phyloP scores from a whole-genome alignment of 2,329 filamentous ascomycete genomes.

The Didymella glomerata region DNA sequence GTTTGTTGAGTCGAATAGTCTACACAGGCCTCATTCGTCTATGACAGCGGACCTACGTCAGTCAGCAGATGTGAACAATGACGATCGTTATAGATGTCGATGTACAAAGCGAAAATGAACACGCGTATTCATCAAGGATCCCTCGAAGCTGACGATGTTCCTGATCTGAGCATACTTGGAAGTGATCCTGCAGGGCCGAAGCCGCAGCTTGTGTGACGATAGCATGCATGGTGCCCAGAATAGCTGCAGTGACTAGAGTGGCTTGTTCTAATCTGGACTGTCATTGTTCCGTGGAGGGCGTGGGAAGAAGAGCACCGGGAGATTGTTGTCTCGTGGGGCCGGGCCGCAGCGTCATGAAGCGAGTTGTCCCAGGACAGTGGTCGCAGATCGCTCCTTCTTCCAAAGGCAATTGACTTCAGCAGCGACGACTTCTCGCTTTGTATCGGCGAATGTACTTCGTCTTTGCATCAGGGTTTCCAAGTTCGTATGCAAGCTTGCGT shows the following conservation, averaged over 20 bases:
- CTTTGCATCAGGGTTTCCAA: background rate
- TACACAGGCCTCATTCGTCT: background rate
- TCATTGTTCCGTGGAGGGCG: background rate
- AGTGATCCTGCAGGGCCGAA: constrained; percentile 3
- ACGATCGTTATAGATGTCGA: no score
- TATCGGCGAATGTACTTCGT: background rate
- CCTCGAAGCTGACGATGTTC: background rate
- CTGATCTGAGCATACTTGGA: constrained; percentile 1
- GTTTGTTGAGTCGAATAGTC: background rate
- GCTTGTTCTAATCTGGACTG: background rate
- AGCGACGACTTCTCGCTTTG: background rate
- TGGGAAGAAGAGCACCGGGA: background rate
- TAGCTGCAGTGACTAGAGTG: background rate
- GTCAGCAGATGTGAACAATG: background rate
- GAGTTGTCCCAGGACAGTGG: constrained; percentile 6
- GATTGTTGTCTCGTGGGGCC: constrained; percentile 7
- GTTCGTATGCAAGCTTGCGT: background rate
- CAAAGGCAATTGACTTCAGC: background rate
- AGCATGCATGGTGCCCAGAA: background rate
- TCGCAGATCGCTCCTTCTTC: background rate
- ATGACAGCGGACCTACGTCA: background rate
- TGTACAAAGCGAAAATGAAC: background rate
- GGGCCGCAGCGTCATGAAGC: constrained; percentile 9
- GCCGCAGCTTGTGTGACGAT: constrained; percentile 1
- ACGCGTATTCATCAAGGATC: background rate